phyloP scores from a whole-genome alignment of 1,284 basidiomycete genomes.

The Apiotrichum gracile region DNA sequence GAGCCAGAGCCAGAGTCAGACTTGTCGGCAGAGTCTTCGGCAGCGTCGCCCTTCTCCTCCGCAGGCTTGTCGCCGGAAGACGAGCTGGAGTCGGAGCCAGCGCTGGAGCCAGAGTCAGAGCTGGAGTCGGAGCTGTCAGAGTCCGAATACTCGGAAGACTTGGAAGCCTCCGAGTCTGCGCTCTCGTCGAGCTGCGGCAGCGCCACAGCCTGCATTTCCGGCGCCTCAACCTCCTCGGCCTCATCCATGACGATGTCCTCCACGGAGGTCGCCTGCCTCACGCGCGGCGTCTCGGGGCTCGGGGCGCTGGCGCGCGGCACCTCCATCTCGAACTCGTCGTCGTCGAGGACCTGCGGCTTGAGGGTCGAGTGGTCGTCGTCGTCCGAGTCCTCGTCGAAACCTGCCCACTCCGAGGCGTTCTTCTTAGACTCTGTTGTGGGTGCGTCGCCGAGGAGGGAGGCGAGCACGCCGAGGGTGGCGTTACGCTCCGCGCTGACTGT shows the following conservation, averaged over 20 bases:
- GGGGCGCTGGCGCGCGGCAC: slow-evolving; percentile 8
- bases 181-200: neutral
- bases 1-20: slow-evolving; percentile 2
- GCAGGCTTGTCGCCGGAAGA: slow-evolving; percentile 1
- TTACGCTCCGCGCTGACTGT: slow-evolving; percentile 25
- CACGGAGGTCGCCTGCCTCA: slow-evolving; percentile 1
- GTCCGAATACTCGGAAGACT: neutral
- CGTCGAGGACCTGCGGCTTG: slow-evolving; percentile 1
- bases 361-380: slow-evolving; percentile 15
- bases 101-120: neutral
- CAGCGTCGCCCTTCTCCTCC: slow-evolving; percentile 4
- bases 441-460: slow-evolving; percentile 22
- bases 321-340: slow-evolving; percentile 16
- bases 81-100: neutral
- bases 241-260: slow-evolving; percentile 1
- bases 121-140: neutral
- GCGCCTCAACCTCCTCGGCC: neutral
- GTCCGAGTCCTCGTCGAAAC: slow-evolving; percentile 23
- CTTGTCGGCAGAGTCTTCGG: neutral
- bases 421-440: slow-evolving; percentile 8
- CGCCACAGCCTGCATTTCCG: neutral
- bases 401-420: slow-evolving; percentile 12
- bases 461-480: slow-evolving; percentile 25
- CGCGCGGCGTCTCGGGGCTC: neutral
- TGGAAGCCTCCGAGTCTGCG: neutral